phyloP scores from a whole-genome alignment of 192 early-diverging fungal genomes.

The Pilaira anomala region DNA sequence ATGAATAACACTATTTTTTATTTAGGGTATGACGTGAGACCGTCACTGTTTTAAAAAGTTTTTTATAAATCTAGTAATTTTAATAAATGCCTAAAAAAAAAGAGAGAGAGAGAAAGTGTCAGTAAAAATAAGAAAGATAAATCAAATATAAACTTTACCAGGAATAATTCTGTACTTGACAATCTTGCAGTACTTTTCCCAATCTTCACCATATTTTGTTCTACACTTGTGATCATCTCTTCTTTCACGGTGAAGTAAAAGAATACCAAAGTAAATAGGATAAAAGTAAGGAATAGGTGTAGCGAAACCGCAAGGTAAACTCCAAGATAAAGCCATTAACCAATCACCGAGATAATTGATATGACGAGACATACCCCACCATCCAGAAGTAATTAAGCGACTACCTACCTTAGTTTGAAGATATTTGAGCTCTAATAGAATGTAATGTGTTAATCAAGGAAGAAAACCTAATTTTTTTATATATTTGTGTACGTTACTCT shows the following conservation, averaged over 20 bases:
- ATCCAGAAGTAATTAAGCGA: slow-evolving; percentile 78
- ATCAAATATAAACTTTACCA: slow-evolving; percentile 24
- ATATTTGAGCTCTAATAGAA: slow-evolving; percentile 65
- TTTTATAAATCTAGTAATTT: too few relatives aligned
- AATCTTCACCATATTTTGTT: slow-evolving; percentile 91
- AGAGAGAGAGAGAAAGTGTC: too few relatives aligned
- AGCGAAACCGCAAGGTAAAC: slow-evolving; percentile 79
- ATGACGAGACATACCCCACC: slow-evolving; percentile 94
- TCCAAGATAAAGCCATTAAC: slow-evolving; percentile 89
- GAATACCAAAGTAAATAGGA: slow-evolving; percentile 84
- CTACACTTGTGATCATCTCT: slow-evolving; percentile 90
- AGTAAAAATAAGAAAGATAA: too few relatives aligned
- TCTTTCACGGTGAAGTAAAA: slow-evolving; percentile 84
- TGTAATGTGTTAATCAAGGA: neutral
- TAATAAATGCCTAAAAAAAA: too few relatives aligned
- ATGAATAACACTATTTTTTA: too few relatives aligned
- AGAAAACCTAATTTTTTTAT: too few relatives aligned
- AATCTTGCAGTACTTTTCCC: slow-evolving; percentile 77
- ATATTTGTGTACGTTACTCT: slow-evolving; percentile 39
- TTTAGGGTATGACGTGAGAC: too few relatives aligned
- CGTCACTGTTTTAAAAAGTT: too few relatives aligned
- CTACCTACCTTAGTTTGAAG: slow-evolving; percentile 82
- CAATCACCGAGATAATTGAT: slow-evolving; percentile 97
- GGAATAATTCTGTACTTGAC: slow-evolving; percentile 90
- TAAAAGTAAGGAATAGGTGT: slow-evolving; percentile 92